Conservation (phyloP, 1,284 basidiomycete species). For the Athelia psychrophila region DNA sequence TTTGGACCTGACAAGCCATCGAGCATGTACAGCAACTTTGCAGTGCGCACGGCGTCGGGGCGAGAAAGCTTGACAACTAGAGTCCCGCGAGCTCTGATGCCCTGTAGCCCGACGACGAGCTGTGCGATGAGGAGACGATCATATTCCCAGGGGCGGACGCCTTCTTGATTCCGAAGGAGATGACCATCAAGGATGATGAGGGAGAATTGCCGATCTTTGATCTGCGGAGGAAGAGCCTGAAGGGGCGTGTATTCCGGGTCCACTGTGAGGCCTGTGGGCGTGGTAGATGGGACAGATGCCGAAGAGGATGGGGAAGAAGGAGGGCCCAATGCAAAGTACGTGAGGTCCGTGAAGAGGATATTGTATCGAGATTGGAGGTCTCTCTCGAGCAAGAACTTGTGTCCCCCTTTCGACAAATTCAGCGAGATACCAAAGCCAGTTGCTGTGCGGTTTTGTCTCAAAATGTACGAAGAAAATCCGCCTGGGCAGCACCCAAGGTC, state of each 20-base stretch:
- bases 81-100: constrained; percentile 24
- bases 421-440: constrained; percentile 27
- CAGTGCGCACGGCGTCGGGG: constrained; percentile 24
- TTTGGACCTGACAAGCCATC: constrained; percentile 22
- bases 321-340: constrained; percentile 21
- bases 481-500: constrained; percentile 29
- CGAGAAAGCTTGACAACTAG: constrained; percentile 30
- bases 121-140: constrained; percentile 28
- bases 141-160: constrained; percentile 10
- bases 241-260: constrained; percentile 1
- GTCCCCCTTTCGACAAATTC: constrained; percentile 19
- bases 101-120: constrained; percentile 26
- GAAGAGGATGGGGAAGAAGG: too few relatives aligned
- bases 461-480: constrained; percentile 29
- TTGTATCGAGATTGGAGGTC: constrained; percentile 14
- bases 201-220: constrained; percentile 16
- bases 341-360: constrained; percentile 22
- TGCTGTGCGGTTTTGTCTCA: constrained; percentile 21
- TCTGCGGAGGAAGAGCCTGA: constrained; percentile 6
- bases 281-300: too few relatives aligned
- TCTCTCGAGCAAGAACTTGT: constrained; percentile 21
- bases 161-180: constrained; percentile 23
- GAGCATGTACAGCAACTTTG: constrained; percentile 28
- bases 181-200: constrained; percentile 32
- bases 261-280: too few relatives aligned